Base-by-base conservation (phyloP, 1,284 basidiomycete species). In the Vanrija humicola region DNA sequence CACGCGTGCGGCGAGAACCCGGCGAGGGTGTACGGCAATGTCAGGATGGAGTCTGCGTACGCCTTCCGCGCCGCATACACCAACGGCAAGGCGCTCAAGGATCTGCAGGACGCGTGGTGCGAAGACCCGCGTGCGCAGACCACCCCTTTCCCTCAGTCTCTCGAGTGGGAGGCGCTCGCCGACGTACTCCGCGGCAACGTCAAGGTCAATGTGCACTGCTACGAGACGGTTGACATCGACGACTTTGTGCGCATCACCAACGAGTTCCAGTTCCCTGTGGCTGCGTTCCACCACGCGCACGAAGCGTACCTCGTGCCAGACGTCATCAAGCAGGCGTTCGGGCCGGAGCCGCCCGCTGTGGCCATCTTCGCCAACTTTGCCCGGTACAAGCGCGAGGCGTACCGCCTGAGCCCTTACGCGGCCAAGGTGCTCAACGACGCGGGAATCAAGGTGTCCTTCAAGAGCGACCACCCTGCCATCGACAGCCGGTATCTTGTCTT, bases 141-240 rank as follows among this genome's bases (percentile, higher is more conserved):
- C 6, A 69, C 75, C 42, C 69, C 72, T 6, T 91, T 89, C 73
- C 91, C 92, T 0, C 84, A 90, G 49, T 82, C 84, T 40, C 78
- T 92, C 43, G 82, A 90, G 67, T 89, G 87, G 83, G 92, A 95
- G 68, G 86, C 85, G 12, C 78, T 95, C 10, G 88, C 93, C 6
- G 92, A 94, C 63, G 88, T 93, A 6, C 79, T 96, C 21, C 80
- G 93, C 45, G 76, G 76, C 8, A 74, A 77, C 49, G 76, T 78
- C 59, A 79, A 89, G 83, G 81, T 92, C 56, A 86, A 90, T 63
- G 83, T 83, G 43, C 88, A 91, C 65, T 90, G 87, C 63, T 89
- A 89, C 58, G 86, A 88, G 74, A 81, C 87, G 10, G 84, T 85
- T 50, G 90, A 93, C 65, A 79, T 92, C 26, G 88, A 90, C 64